Evolutionary conservation across 1,284 basidiomycete species (phyloP), one percentile per base, ranked within the genome.

Genomic region (Melampsora larici-populina): DNA sequence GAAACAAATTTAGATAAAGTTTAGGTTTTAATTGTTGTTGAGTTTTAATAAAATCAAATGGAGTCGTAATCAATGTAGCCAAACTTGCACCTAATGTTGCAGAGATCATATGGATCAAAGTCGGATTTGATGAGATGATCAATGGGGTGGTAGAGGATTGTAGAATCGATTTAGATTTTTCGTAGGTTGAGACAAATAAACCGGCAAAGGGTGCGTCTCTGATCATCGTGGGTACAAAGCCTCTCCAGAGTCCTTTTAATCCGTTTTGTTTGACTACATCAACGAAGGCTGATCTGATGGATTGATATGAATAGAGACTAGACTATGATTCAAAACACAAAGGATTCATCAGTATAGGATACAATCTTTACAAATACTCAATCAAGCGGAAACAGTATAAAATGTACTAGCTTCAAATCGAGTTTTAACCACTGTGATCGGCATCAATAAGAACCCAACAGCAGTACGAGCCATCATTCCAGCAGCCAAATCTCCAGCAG

Each of bases 201-300:
- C 96, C 96, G 0, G 96, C 95, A 81, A 97, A 96, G 0, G 96
- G 97, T 1, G 96, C 96, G 83, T 99, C 96, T 49, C 96, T 88
- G 29, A 96, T 86, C 0, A 94, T 92, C 0, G 94, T 95, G 0
- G 95, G 93, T 43, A 92, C 84, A 81, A 97, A 92, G 0, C 95
- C 96, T 75, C 92, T 90, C 82, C 95, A 90, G 43, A 97, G 86
- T 78, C 94, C 94, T 48, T 89, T 87, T 1, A 92, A 88, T 0
- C 96, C 94, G 65, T 88, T 84, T 0, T 84, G 88, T 11, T 88
- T 88, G 4, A 88, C 84, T 29, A 97, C 88, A 1, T 88, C 87
- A 5, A 85, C 78, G 75, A 92, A 84, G 0, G 91, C 90, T 60
- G 87, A 86, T 11, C 86, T 83, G 24, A 95, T 84, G 60, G 88